Evolutionary conservation across 1,284 basidiomycete genomes (phyloP), one percentile per base, ranked within the genome.

Genomic region (Testicularia cyperi): DNA sequence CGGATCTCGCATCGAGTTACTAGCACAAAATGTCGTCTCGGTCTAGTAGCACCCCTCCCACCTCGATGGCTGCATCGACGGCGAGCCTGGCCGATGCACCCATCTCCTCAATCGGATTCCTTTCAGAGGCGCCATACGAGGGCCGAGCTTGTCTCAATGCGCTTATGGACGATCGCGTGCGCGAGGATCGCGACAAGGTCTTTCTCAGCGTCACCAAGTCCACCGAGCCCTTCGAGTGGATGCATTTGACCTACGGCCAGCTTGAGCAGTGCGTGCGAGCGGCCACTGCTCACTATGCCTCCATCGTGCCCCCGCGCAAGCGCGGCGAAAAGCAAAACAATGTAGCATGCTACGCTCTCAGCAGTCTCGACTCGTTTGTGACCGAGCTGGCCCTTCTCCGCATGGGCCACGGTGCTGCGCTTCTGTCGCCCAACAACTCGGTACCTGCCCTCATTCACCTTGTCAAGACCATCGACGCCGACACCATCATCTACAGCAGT

Each of bases 361-460:
- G 39, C 4, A 18, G 38, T 23, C 45, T 63, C 30, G 45, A 65
- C 20, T 26, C 44, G 9, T 24, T 52, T 7, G n/a, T 61, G 10
- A 30, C 51, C 1, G 34, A 55, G 24, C 43, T 61, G 32, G 62
- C 62, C 15, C 16, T 61, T 27, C 30, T 65, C 5, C 43, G 51
- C 5, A 36, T 65, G 2, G 62, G 62, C 3, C 56, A 49, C n/a
- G 45, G 42, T 3, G 44, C 32, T 10, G 54, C 48, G 2, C 44
- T 67, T 26, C 45, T 67, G 31, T 64, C 64, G 22, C 64, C 64
- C 23, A 64, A 67, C 41, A 67, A 63, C 40, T 58, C 48, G 21
- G 38, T 44, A 2, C 49, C 54, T 6, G 60, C 64, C 0, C 31
- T 56, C 12, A 47, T 38, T 10, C 64, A 67, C 29, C 47, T 67